phyloP scores from a whole-genome alignment of 208 protist genomes.

The Herpetomonas muscarum region DNA sequence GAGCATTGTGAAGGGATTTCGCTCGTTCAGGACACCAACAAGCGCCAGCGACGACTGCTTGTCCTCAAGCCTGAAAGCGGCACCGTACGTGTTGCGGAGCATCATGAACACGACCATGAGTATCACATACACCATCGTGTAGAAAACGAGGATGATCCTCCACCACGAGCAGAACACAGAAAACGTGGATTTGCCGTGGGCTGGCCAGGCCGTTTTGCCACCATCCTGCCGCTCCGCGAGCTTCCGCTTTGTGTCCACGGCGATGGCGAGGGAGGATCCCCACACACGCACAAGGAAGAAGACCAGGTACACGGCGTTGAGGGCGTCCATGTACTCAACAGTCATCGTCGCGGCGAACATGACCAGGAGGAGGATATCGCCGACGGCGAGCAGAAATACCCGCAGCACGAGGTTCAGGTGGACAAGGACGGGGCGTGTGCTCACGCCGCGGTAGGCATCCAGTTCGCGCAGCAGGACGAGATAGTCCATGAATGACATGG shows the following conservation, averaged over 20 bases:
- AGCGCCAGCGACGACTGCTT: no score
- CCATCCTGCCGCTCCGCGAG: neutral
- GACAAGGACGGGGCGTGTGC: neutral
- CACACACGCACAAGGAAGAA: constrained; percentile 15
- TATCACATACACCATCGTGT: no score
- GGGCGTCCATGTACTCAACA: constrained; percentile 15
- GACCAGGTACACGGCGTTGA: constrained; percentile 24
- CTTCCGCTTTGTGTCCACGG: neutral
- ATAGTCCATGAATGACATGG: neutral
- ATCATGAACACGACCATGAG: no score
- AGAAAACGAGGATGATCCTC: no score
- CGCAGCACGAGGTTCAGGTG: neutral
- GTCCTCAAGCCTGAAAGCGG: no score
- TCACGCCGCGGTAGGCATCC: neutral
- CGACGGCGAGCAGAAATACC: neutral
- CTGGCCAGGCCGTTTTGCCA: neutral
- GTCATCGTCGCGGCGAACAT: constrained; percentile 12
- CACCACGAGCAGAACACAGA: no score
- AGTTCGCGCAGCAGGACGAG: neutral
- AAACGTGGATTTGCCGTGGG: no score
- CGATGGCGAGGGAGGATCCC: neutral
- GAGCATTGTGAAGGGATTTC: no score
- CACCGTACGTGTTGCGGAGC: no score
- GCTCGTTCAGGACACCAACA: no score
- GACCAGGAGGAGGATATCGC: neutral